Percentiles rank a stretch among this genome's conserved stretches.
These are phyloP conservation scores for Penstemon newberryi DNA, from an alignment of 257 asterid genomes.

Conservation along the genomic window DNA sequence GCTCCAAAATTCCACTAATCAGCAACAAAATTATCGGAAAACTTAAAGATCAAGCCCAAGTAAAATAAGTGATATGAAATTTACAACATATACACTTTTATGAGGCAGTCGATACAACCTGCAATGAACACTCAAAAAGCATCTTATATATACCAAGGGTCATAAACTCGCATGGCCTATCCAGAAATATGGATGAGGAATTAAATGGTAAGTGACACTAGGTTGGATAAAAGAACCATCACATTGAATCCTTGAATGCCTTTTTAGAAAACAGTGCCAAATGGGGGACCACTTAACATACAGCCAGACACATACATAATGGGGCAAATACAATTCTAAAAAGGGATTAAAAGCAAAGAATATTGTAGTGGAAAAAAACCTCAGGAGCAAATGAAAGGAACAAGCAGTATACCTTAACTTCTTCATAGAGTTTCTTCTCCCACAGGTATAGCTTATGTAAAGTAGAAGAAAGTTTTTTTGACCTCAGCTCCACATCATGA, in stretches of 20 bases:
- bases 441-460: slow-evolving; percentile 84
- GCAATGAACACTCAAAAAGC: slow-evolving; percentile 4
- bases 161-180: slow-evolving; percentile 22
- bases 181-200: slow-evolving; percentile 28
- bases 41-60: slow-evolving; percentile 10
- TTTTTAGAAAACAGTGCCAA: slow-evolving; percentile 32
- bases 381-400: slow-evolving; percentile 14
- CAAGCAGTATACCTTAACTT: slow-evolving; percentile 72
- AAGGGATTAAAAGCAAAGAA: slow-evolving; percentile 30
- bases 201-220: slow-evolving; percentile 29
- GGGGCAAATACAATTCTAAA: slow-evolving; percentile 28
- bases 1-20: slow-evolving; percentile 3
- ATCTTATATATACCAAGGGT: slow-evolving; percentile 14
- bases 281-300: slow-evolving; percentile 42
- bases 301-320: slow-evolving; percentile 31
- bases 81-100: slow-evolving; percentile 14
- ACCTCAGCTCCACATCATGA: slow-evolving; percentile 59
- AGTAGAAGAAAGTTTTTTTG: slow-evolving; percentile 78
- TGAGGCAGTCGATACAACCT: slow-evolving; percentile 19
- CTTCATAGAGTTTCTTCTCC: slow-evolving; percentile 96
- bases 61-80: neutral
- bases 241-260: slow-evolving; percentile 31
- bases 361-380: slow-evolving; percentile 12
- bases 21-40: slow-evolving; percentile 22
- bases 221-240: slow-evolving; percentile 28